Conservation (phyloP, 192 early-diverging fungal genomes). For the Polychytrium aggregatum region DNA sequence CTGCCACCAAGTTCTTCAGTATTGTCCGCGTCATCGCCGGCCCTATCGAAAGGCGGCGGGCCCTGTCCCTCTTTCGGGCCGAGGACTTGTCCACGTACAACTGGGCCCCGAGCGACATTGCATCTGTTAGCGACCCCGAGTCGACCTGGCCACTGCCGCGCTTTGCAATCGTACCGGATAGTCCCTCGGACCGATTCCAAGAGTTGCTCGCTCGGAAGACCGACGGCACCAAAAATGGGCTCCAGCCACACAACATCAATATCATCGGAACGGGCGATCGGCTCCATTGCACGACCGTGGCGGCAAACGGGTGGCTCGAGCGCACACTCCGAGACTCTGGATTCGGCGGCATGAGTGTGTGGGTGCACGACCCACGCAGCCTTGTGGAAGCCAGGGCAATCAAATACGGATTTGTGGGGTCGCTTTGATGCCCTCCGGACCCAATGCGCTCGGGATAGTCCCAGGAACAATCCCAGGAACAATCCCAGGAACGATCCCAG, state of each 20-base stretch:
- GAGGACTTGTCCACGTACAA: background rate
- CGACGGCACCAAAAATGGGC: too few species aligned
- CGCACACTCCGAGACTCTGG: slow-evolving; percentile 11
- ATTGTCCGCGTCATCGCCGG: slow-evolving; percentile 26
- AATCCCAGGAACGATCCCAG: too few species aligned
- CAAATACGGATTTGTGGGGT: too few species aligned
- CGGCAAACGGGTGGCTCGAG: slow-evolving; percentile 29
- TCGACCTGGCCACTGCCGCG: too few species aligned
- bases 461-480: too few species aligned
- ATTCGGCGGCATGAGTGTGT: slow-evolving; percentile 14
- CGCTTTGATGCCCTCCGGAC: too few species aligned
- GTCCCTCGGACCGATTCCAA: slow-evolving; percentile 18
- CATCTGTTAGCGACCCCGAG: too few species aligned
- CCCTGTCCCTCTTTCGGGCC: slow-evolving; percentile 14
- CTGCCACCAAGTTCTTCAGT: slow-evolving; percentile 17
- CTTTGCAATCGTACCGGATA: too few species aligned
- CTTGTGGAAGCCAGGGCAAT: slow-evolving; percentile 13
- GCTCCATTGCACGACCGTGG: slow-evolving; percentile 22
- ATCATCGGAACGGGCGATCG: slow-evolving; percentile 31
- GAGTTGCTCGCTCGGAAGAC: background rate
- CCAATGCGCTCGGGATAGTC: too few species aligned
- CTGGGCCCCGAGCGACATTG: too few species aligned
- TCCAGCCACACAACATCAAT: slow-evolving; percentile 7
- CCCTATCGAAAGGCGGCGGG: slow-evolving; percentile 15
- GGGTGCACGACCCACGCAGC: slow-evolving; percentile 18